These are phyloP conservation scores for Epichloe scottii DNA, from an alignment of 2,329 filamentous ascomycete genomes.

Conservation along the genomic window DNA sequence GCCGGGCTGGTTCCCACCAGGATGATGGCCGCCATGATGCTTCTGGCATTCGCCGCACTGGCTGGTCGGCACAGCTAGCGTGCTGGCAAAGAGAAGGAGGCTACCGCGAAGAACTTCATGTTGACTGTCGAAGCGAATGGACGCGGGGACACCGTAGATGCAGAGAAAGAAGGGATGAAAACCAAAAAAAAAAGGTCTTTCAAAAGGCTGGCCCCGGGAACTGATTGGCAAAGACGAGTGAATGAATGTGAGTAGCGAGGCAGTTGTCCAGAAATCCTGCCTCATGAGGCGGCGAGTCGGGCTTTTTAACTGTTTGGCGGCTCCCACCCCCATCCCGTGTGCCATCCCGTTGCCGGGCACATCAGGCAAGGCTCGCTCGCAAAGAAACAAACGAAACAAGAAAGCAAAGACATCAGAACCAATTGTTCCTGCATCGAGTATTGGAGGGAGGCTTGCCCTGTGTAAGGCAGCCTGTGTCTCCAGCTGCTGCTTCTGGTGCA, in stretches of 20 bases:
- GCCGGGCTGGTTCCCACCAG: not conserved
- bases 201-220: not conserved
- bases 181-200: not conserved
- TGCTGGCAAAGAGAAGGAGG: constrained; percentile 8
- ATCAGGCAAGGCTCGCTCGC: not conserved
- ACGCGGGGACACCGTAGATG: not conserved
- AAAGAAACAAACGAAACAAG: not conserved
- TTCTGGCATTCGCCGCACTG: not conserved
- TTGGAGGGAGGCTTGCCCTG: not conserved
- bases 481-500: not conserved
- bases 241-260: not conserved
- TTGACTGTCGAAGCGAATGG: not conserved
- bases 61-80: constrained; percentile 9
- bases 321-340: not conserved
- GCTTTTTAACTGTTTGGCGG: not conserved
- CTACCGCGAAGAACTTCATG: constrained; percentile 9
- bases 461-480: not conserved
- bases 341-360: not conserved
- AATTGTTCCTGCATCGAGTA: not conserved
- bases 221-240: not conserved
- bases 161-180: constrained; percentile 1
- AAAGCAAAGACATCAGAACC: not conserved
- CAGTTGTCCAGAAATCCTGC: not conserved
- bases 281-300: not conserved
- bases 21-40: not conserved